Percentiles rank a stretch among this genome's conserved stretches.
Evolutionary conservation across 805 yeast species (phyloP).

Genomic region (Candida suzukii): DNA sequence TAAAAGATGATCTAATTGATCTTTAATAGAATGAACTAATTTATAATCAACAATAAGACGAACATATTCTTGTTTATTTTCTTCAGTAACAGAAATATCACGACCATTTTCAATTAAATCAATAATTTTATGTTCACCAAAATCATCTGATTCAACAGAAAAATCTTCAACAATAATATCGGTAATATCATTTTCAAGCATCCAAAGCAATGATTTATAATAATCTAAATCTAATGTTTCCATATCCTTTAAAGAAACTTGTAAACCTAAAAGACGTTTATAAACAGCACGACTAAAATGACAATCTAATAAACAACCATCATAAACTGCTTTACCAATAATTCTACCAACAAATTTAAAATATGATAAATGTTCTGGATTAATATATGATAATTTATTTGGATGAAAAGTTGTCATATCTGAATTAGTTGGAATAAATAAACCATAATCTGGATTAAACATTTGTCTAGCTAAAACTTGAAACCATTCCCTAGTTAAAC

Average conservation of each 20-base stretch:
- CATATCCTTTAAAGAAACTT: conserved; percentile 86
- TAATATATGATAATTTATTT: conserved; percentile 82
- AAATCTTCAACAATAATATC: conserved; percentile 93
- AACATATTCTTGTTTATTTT: conserved; percentile 86
- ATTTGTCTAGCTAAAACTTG: conserved; percentile 90
- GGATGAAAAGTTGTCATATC: conserved; percentile 96
- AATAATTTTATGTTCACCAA: conserved; percentile 78
- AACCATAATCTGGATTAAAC: conserved; percentile 92
- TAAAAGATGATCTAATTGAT: conserved; percentile 80
- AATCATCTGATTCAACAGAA: conserved; percentile 88
- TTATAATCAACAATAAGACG: conserved; percentile 80
- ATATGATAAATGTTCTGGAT: conserved; percentile 88
- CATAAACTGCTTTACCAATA: conserved; percentile 90
- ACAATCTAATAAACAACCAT: conserved; percentile 80
- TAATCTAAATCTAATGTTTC: conserved; percentile 90
- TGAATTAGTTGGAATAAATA: conserved; percentile 84
- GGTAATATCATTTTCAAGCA: conserved; percentile 93
- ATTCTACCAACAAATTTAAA: conserved; percentile 92
- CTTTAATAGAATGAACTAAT: conserved; percentile 72
- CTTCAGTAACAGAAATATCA: conserved; percentile 80
- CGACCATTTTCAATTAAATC: conserved; percentile 82
- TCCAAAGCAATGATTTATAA: conserved; percentile 90
- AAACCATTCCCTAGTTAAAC: conserved; percentile 96
- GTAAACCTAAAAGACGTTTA: conserved; percentile 71
- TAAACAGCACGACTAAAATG: conserved; percentile 95